Base-by-base conservation (phyloP, 1,284 basidiomycete species). In the Leccinum griseonigrum region DNA sequence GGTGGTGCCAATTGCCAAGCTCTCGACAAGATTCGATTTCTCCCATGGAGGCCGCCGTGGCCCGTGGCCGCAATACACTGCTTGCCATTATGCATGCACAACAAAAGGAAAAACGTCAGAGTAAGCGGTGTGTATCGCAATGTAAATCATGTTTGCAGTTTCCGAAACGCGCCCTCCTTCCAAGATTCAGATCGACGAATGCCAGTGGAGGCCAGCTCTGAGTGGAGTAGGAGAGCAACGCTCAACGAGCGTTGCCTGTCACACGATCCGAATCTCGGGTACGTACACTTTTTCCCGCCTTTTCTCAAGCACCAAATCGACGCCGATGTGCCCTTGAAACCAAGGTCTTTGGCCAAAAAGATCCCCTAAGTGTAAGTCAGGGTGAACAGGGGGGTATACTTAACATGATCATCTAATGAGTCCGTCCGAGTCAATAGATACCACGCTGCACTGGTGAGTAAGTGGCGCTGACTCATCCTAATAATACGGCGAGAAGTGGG, bases 401-500 rank as follows among this genome's bases (percentile, higher is more conserved):
- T 38, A 46, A 46, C 43, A 29, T 18, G 58, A 31, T 34, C n/a
- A 13, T 34, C 29, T 60, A 36, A 48, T 31, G 40, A 3, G 18
- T 40, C 61, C 59, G 36, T 22, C 22, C 22, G 22, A 22, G 22
- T 26, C 40, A 18, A 46, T 46, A 46, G 8, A 34, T 46, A 58
- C 22, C 22, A 38, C 36, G 13, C 40, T 4, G 40, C n/a, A 43
- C 40, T 2, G 40, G 11, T 18, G 40, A 18, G 40, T 22, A 22
- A 46, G 43, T 3, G 11, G 43, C 6, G 43, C 13, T 46, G 43
- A 46, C 5, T 46, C 43, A 46, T 46, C 43, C 6, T 10, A 3
- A 31, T 51, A 28, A 64, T 40, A 59, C n/a, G 22, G 14, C n/a
- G 51, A 34, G 50, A 52, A 32, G 54, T 56, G 61, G 57, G 50